phyloP scores from a whole-genome alignment of 176 grass and related monocot species.

The Cenchrus fungigraminus region DNA sequence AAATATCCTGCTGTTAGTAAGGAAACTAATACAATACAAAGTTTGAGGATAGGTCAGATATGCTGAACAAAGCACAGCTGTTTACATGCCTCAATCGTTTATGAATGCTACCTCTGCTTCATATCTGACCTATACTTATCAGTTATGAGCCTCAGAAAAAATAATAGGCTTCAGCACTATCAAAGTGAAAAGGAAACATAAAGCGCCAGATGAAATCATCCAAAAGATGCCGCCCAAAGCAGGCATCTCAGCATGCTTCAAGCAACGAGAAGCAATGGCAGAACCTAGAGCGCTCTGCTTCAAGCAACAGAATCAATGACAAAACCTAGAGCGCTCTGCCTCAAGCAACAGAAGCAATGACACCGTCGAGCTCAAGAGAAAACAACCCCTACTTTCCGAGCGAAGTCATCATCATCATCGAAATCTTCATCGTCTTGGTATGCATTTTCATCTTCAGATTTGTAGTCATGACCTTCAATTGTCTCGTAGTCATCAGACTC shows the following conservation, averaged over 20 bases:
- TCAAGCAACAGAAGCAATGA: constrained; percentile 39
- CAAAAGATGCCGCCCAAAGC: constrained; percentile 36
- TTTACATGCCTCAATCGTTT: constrained; percentile 46
- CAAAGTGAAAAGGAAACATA: constrained; percentile 39
- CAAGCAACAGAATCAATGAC: constrained; percentile 39
- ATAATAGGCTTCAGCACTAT: constrained; percentile 48
- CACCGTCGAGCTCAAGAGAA: constrained; percentile 49
- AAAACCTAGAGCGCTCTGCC: constrained; percentile 19
- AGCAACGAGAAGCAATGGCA: too few species aligned
- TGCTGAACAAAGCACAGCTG: constrained; percentile 44
- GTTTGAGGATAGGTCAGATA: constrained; percentile 52
- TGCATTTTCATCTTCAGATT: constrained; percentile 62
- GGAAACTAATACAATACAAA: constrained; percentile 53
- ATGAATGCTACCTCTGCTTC: constrained; percentile 37
- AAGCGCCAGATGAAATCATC: constrained; percentile 42
- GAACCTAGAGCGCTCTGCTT: too few species aligned
- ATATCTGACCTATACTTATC: constrained; percentile 52
- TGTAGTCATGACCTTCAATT: constrained; percentile 55
- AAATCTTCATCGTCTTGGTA: constrained; percentile 68
- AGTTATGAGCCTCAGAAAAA: constrained; percentile 48
- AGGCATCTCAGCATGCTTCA: constrained; percentile 26
- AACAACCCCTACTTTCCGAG: constrained; percentile 78
- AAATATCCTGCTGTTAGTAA: constrained; percentile 50
- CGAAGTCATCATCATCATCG: constrained; percentile 90
- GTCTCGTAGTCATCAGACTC: constrained; percentile 54